Evolutionary conservation across 371 early-diverging fungal genomes (phyloP).

Genomic region (Coemansia sp.): DNA sequence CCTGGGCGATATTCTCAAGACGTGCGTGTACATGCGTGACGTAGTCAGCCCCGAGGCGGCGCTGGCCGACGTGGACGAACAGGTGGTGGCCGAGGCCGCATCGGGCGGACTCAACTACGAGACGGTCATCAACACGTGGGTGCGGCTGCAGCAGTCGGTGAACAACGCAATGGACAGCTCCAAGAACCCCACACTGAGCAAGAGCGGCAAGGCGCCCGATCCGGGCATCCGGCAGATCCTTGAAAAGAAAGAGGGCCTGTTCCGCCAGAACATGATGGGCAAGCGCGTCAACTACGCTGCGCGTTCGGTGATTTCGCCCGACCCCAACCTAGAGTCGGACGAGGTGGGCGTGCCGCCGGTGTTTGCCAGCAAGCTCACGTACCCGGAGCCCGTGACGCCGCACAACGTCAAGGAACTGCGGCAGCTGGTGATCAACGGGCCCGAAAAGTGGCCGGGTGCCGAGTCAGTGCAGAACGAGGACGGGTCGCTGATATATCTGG

Average conservation of each 20-base stretch:
- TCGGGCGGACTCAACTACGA: slow-evolving; percentile 39
- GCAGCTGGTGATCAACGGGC: slow-evolving; percentile 97
- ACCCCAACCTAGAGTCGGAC: slow-evolving; percentile 97
- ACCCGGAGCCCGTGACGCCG: slow-evolving; percentile 97
- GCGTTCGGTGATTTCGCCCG: slow-evolving; percentile 99
- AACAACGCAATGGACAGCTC: slow-evolving; percentile 93
- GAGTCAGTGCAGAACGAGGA: slow-evolving; percentile 92
- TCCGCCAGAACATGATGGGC: slow-evolving; percentile 99
- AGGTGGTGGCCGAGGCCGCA: slow-evolving; percentile 9
- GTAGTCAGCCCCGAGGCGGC: slow-evolving; percentile 49
- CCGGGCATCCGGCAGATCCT: slow-evolving; percentile 95
- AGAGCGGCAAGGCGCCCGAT: slow-evolving; percentile 62
- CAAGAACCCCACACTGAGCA: slow-evolving; percentile 59
- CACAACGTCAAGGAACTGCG: slow-evolving; percentile 93
- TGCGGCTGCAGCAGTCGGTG: slow-evolving; percentile 84
- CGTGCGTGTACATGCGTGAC: slow-evolving; percentile 69
- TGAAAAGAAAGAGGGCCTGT: slow-evolving; percentile 99
- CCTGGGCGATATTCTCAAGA: slow-evolving; percentile 80
- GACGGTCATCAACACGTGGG: slow-evolving; percentile 70
- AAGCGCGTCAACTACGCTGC: slow-evolving; percentile 99
- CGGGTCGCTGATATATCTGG: slow-evolving; percentile 82
- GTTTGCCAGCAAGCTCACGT: slow-evolving; percentile 97
- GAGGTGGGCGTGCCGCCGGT: slow-evolving; percentile 99
- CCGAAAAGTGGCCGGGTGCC: slow-evolving; percentile 98
- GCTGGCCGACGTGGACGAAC: background rate